phyloP scores from a whole-genome alignment of 768 basidiomycete species.

The Vararia minispora region DNA sequence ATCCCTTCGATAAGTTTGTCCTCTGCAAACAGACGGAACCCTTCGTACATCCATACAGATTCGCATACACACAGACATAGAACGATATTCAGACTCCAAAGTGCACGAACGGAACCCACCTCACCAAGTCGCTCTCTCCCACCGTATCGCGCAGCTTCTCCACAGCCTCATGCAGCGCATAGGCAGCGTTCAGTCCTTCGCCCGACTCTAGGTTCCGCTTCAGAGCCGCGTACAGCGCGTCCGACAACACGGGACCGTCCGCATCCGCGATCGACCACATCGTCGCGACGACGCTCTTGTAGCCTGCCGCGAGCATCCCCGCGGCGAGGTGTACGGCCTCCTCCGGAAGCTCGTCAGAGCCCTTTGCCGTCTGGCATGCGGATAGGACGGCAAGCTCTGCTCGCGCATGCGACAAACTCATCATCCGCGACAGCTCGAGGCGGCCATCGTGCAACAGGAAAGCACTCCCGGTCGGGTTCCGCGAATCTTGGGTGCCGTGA shows the following conservation, averaged over 20 bases:
- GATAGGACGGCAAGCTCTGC: slow-evolving; percentile 4
- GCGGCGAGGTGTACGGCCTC: slow-evolving; percentile 8
- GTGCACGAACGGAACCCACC: no score
- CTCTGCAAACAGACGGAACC: no score
- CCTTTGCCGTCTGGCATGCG: slow-evolving; percentile 8
- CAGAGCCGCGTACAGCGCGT: slow-evolving; percentile 2
- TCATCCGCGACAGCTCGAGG: slow-evolving; percentile 4
- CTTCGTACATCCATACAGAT: no score
- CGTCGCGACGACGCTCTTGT: slow-evolving; percentile 6
- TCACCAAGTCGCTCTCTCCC: no score
- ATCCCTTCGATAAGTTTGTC: no score
- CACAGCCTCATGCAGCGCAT: no score
- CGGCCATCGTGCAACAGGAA: slow-evolving; percentile 8
- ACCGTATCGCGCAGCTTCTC: no score
- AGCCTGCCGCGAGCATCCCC: slow-evolving; percentile 6
- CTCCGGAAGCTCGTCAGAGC: slow-evolving; percentile 1
- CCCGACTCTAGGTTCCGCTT: no score
- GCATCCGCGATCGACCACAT: slow-evolving; percentile 8
- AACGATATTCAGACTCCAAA: no score
- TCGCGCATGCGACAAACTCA: slow-evolving; percentile 7
- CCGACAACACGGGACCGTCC: slow-evolving; percentile 2
- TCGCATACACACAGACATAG: no score
- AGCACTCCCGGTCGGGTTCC: slow-evolving; percentile 8
- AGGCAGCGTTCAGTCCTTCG: no score
- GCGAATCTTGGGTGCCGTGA: slow-evolving; percentile 8